These are phyloP conservation scores for Rhododendron ovatum DNA, from an alignment of 148 eudicot genomes.

Conservation along the genomic window DNA sequence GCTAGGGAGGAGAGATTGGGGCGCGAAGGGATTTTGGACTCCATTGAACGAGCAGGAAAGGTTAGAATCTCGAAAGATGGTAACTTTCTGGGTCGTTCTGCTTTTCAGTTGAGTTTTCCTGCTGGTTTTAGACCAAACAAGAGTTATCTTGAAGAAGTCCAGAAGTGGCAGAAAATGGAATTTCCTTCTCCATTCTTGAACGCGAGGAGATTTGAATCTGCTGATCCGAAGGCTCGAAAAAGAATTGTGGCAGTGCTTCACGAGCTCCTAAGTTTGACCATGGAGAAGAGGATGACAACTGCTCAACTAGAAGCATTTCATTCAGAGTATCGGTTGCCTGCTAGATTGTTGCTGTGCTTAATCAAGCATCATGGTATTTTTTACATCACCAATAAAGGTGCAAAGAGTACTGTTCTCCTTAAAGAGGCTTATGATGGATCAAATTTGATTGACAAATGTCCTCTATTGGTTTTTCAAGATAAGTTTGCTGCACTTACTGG, in stretches of 20 bases:
- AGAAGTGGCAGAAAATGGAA: conserved; percentile 83
- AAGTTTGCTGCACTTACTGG: conserved; percentile 71
- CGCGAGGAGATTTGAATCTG: conserved; percentile 65
- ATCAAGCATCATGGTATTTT: conserved; percentile 90
- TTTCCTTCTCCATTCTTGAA: conserved; percentile 92
- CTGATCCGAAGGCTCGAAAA: conserved; percentile 75
- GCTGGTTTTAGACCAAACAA: conserved; percentile 81
- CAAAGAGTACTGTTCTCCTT: conserved; percentile 70
- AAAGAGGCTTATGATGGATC: conserved; percentile 92
- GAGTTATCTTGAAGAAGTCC: conserved; percentile 70
- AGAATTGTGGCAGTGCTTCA: conserved; percentile 81
- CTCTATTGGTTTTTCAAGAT: conserved; percentile 62
- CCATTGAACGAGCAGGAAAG: conserved; percentile 24
- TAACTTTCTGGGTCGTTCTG: conserved; percentile 68
- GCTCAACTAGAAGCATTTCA: conserved; percentile 76
- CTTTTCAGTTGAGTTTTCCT: conserved; percentile 65
- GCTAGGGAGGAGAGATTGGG: conserved; percentile 62
- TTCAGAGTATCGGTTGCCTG: conserved; percentile 64
- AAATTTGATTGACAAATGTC: conserved; percentile 61
- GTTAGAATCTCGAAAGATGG: conserved; percentile 71
- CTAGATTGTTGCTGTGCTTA: conserved; percentile 75
- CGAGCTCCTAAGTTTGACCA: conserved; percentile 87
- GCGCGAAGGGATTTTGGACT: conserved; percentile 23
- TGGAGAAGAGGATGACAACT: conserved; percentile 77
- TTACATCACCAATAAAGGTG: conserved; percentile 87